Base-by-base conservation (phyloP, 2,329 filamentous ascomycete genomes). In the Aspergillus piperis region DNA sequence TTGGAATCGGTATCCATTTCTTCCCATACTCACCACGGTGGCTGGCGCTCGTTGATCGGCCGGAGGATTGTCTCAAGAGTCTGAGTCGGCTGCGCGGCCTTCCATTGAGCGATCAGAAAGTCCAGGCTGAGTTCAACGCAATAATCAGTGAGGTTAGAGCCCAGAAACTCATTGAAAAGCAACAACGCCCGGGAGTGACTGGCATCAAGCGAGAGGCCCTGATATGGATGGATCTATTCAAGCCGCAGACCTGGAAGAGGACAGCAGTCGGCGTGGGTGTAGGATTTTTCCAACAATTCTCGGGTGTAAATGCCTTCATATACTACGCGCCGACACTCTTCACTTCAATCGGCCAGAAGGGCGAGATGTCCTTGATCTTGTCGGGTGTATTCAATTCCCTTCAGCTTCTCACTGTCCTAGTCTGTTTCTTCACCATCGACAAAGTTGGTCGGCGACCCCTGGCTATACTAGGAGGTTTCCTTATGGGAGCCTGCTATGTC, bases 1-100 rank as follows among this genome's bases (percentile, higher is more conserved):
- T 81, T 2, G 79, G 76, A 5, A 59, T 70, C 30, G 79, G 79
- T 8, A 80, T 83, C 25, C 62, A 73, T 23, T 78, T 82, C 66
- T 75, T 82, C 44, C 79, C 62, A 68, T 87, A 90, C 68, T 88
- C 86, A 5, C 88, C 88, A 15, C 83, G 88, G 64, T 90, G 85
- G 84, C 82, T 89, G 23, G 88, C 88, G 23, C 85, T 86, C 65
- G 82, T 86, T 66, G 87, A 90, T 66, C 82, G 87, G 63, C 90
- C 87, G 86, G 88, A 90, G 61, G 79, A 87, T 42, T 85, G 88
- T 1, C 83, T 81, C 3, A 62, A 61, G 0, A 83, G 86, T 17
- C 80, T 91, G 5, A 79, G 82, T 17, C 78, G 74, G 39, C 79
- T 91, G 44, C 83, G 88, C 41, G 78, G 83, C 58, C 77, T 89